Evolutionary conservation across 495 filamentous ascomycete species (phyloP), one percentile per base, ranked within the genome.

Genomic region (Cudoniella acicularis): DNA sequence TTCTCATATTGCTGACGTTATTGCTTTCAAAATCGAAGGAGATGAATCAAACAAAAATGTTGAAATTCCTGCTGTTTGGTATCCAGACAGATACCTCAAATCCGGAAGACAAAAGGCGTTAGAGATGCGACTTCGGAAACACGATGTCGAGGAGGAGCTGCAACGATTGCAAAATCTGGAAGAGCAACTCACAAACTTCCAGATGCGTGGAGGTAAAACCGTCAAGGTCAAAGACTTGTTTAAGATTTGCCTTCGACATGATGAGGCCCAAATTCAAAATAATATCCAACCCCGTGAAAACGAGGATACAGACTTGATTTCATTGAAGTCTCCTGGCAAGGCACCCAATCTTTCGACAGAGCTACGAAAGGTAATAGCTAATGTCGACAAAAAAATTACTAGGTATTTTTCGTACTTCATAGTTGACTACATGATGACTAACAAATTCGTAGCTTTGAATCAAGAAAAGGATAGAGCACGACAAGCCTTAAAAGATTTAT

Each of bases 41-140:
- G 63, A 74, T 0, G 74, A 79, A 1, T 62, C 66, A 13, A 72
- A 73, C 25, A 75, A 79, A 10, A 73, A 77, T 2, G 70, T 83
- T 24, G 79, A 93, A 45, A 80, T 93, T 18, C 90, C 91, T 26
- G 72, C 81, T 16, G 76, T 83, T 0, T 84, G 91, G 63, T 95
- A 92, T 64, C 79, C 85, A 8, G 91, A 96, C 69, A 80, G 91
- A 36, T 96, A 96, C 70, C 70, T 91, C 57, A 77, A 82, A 52
- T 72, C 70, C 30, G 81, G 80, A 57, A 77, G 76, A 60, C 75
- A 84, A 1, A 65, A 79, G 56, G 73, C 84, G 18, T 25, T 69
- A 16, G 64, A 72, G 13, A 69, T 82, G 55, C 72, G 79, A 50
- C 50, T 54, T 20, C 67, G 76, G 22, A 71, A 76, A 43, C 47